phyloP scores from a whole-genome alignment of 1,284 basidiomycete genomes.

The Ustilago vetiveriae region DNA sequence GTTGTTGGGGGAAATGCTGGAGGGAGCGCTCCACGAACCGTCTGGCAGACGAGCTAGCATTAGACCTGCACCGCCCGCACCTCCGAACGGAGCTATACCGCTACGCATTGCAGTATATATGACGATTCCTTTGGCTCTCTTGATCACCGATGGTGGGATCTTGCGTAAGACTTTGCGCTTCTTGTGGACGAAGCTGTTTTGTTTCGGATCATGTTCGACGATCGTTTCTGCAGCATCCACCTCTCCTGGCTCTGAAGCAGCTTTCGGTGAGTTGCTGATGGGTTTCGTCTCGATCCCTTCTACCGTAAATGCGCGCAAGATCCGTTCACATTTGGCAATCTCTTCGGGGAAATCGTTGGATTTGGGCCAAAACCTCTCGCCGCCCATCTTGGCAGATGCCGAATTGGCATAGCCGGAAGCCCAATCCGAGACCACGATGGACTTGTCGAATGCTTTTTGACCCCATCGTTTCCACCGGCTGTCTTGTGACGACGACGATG shows the following conservation, averaged over 20 bases:
- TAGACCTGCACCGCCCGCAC: conserved; percentile 70
- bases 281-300: conserved; percentile 58
- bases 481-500: conserved; percentile 13
- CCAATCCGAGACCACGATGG: conserved; percentile 61
- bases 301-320: conserved; percentile 66
- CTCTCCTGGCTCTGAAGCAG: conserved; percentile 10
- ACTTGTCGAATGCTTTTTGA: conserved; percentile 50
- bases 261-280: too few relatives aligned
- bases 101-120: conserved; percentile 71
- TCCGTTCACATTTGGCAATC: conserved; percentile 71
- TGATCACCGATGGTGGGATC: conserved; percentile 71
- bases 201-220: conserved; percentile 34
- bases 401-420: conserved; percentile 61
- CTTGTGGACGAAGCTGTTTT: conserved; percentile 64
- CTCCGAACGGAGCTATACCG: conserved; percentile 71
- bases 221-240: conserved; percentile 59
- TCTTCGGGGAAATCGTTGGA: conserved; percentile 70
- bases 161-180: conserved; percentile 70
- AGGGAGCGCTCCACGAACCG: conserved; percentile 70
- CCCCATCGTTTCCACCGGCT: conserved; percentile 50
- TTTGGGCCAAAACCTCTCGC: conserved; percentile 71
- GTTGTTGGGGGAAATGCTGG: conserved; percentile 71
- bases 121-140: conserved; percentile 67
- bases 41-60: conserved; percentile 60
- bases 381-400: conserved; percentile 67